Percentiles rank a stretch among this genome's conserved stretches.
Conservation (phyloP, 2,329 filamentous ascomycete genomes). For the Bipolaris oryzae region DNA sequence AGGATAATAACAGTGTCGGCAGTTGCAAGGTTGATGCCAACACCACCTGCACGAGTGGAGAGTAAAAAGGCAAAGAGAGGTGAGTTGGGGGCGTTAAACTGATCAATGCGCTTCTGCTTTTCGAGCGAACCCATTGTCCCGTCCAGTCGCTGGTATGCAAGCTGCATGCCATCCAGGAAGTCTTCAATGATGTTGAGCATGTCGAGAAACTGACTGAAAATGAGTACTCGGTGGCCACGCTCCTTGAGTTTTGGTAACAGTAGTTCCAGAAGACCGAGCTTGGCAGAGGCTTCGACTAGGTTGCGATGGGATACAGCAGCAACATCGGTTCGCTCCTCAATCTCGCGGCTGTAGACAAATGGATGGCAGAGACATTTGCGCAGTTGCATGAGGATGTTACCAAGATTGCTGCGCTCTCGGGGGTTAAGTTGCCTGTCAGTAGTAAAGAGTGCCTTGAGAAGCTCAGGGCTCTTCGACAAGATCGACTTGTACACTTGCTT, state of each 20-base stretch:
- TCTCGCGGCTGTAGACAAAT: constrained; percentile 87
- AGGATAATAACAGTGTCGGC: constrained; percentile 98
- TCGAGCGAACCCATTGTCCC: constrained; percentile 80
- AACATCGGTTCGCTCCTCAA: constrained; percentile 79
- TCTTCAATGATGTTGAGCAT: constrained; percentile 91
- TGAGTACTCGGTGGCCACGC: constrained; percentile 85
- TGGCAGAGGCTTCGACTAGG: constrained; percentile 87
- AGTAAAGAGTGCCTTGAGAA: constrained; percentile 86
- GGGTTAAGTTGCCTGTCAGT: constrained; percentile 64
- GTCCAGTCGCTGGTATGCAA: constrained; percentile 81
- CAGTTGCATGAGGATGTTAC: constrained; percentile 94
- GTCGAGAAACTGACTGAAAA: constrained; percentile 93
- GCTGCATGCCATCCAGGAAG: constrained; percentile 77
- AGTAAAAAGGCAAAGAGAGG: constrained; percentile 87
- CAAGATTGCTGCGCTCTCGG: constrained; percentile 78
- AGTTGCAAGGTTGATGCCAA: constrained; percentile 96
- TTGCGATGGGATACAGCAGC: constrained; percentile 72
- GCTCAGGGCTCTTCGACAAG: constrained; percentile 83
- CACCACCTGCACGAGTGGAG: constrained; percentile 91
- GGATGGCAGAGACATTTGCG: constrained; percentile 95
- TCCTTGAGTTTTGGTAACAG: constrained; percentile 87
- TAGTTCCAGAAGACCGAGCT: constrained; percentile 80
- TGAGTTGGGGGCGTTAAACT: constrained; percentile 86
- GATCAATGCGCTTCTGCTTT: constrained; percentile 93
- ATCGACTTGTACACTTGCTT: constrained; percentile 95